Evolutionary conservation across 495 filamentous ascomycete genomes (phyloP), one percentile per base, ranked within the genome.

Genomic region (Choiromyces venosus): DNA sequence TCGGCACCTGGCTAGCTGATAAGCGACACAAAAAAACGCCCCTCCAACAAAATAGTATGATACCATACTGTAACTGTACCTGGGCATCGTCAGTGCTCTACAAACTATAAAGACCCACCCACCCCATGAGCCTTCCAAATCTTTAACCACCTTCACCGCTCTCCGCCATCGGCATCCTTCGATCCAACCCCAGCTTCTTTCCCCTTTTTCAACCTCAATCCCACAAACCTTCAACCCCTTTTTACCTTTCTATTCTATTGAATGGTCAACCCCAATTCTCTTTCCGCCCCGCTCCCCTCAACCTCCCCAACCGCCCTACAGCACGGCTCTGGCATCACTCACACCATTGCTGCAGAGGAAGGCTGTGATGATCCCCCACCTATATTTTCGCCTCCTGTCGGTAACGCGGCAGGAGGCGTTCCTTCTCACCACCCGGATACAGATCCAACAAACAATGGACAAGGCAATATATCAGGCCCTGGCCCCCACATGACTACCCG

Each of bases 381-480:
- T 80, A 80, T 80, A 80, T 78, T 79, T 81, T 79, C 66, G 79
- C 79, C 79, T 80, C 78, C 78, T 80, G 79, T 74, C 79, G 79
- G 79, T 73, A 73, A 75, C 68, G 76, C 72, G 79, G 79, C 79
- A 80, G 79, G 79, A 80, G 79, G 79, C 79, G 69, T 75, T 73
- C 74, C 71, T 80, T 76, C 74, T 77, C 71, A 73, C 29, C 77
- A 66, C 35, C 69, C 74, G 79, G 70, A 71, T 52, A 52, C 61
- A 37, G 16, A 38, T 66, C 70, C 68, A 33, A 40, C 68, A 40
- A 70, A 66, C 71, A 42, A 65, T 71, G 66, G 68, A 38, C 36
- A 65, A n/a, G 73, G 37, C 68, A 71, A 69, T 66, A 66, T 42
- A 37, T 70, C 75, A 68, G 29, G 25, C 18, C 33, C 52, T 61